Percentiles rank a stretch among this genome's conserved stretches.
Conservation (phyloP, 2,329 filamentous ascomycete genomes). For the Pseudogymnoascus destructans region DNA sequence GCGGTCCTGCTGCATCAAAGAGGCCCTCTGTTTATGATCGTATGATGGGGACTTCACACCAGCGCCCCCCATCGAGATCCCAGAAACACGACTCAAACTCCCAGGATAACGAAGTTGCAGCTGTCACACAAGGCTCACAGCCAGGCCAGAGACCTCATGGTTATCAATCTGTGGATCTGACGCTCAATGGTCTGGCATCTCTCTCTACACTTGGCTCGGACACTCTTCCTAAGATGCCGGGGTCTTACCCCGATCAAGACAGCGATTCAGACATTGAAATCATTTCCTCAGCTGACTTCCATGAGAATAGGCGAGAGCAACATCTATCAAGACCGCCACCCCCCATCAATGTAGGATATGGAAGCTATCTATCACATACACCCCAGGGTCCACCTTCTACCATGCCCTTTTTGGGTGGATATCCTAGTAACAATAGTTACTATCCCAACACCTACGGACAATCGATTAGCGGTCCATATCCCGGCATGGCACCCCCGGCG, state of each 20-base stretch:
- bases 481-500: background rate
- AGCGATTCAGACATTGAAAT: constrained; percentile 24
- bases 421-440: background rate
- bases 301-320: constrained; percentile 18
- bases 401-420: background rate
- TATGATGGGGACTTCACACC: constrained; percentile 16
- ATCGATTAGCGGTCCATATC: background rate
- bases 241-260: constrained; percentile 7
- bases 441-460: background rate
- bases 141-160: background rate
- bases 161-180: background rate
- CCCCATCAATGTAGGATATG: background rate
- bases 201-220: background rate
- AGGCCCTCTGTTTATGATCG: constrained; percentile 21
- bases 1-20: constrained; percentile 6
- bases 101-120: background rate
- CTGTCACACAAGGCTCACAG: background rate
- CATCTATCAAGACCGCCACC: background rate
- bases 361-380: background rate
- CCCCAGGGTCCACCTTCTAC: background rate
- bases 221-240: background rate
- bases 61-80: constrained; percentile 11
- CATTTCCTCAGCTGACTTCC: constrained; percentile 21
- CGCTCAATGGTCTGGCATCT: background rate
- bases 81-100: background rate